These are phyloP conservation scores for Liquidambar formosana DNA, from an alignment of 164 flowering plant species.

Conservation along the genomic window DNA sequence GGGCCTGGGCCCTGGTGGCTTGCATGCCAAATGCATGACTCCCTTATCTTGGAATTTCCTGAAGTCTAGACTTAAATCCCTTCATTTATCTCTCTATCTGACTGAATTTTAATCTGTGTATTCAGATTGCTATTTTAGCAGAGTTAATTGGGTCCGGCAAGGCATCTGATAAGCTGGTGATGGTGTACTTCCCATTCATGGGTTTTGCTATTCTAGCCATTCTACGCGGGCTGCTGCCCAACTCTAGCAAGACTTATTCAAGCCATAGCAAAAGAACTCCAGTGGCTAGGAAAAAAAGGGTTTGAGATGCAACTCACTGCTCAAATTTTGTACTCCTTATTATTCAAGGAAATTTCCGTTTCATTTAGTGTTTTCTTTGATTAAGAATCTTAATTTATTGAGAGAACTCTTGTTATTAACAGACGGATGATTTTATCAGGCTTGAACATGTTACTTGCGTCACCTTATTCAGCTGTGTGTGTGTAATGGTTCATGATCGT, in stretches of 20 bases:
- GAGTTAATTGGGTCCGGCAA: constrained; percentile 54
- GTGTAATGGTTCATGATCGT: not conserved
- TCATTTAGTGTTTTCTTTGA: not conserved
- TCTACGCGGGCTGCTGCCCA: constrained; percentile 56
- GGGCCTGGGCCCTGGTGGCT: too few relatives aligned
- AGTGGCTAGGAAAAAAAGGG: constrained; percentile 50
- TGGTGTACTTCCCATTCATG: constrained; percentile 58
- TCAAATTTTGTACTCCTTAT: not conserved
- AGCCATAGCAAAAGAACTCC: constrained; percentile 27
- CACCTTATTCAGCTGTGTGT: not conserved
- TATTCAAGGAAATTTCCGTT: not conserved
- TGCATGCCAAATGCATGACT: not conserved
- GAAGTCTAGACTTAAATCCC: not conserved
- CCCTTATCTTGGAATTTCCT: not conserved
- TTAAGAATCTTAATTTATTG: not conserved
- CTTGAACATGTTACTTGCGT: not conserved
- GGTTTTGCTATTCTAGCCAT: constrained; percentile 49
- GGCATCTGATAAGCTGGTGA: constrained; percentile 56
- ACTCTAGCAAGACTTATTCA: constrained; percentile 21
- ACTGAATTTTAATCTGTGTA: not conserved
- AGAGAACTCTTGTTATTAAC: not conserved
- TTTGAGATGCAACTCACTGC: constrained; percentile 18
- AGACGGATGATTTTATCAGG: not conserved
- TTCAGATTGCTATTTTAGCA: constrained; percentile 53
- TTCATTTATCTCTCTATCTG: not conserved